Evolutionary conservation across 139 green algal species (phyloP), one percentile per base, ranked within the genome.

Genomic region (Volvox africanus): DNA sequence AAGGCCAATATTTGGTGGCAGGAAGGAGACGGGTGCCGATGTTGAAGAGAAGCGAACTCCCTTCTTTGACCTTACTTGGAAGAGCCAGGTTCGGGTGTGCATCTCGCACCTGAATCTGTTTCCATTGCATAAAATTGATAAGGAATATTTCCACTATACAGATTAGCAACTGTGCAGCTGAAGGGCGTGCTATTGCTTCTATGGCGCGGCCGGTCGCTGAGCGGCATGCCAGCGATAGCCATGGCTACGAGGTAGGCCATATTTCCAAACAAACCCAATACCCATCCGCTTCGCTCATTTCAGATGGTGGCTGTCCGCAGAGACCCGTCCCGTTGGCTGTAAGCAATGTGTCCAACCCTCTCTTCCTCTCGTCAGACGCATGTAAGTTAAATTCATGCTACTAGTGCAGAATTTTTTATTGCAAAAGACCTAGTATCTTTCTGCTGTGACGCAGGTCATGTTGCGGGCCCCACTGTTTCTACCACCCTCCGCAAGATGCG

Each of bases 1-100:
- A 73, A 13, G 80, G 30, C 9, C 44, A 13, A 18, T 26, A 28
- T 12, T 71, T 37, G 50, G 13, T 14, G 28, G 26, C 44, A 86
- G 30, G 80, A 84, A 84, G 78, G 78, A 67, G 1, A 16, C 12
- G 11, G 14, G 18, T 32, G 26, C 80, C 21, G 35, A 9, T 21
- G 24, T 24, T 17, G 0, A 50, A 28, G 5, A 22, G 0, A 30
- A 14, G 14, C 20, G 80, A 16, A 86, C 24, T 14, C 80, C 80
- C 24, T 86, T 86, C 50, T 37, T 37, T 73, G 80, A 86, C 80
- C 28, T 86, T n/a, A 86, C 80, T 9, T 21, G 24, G 11, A 44
- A 50, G 20, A 67, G 12, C 28, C 80, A 86, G 50, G 80, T 71
- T 18, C 36, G 21, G 6, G 33, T 2, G 16, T 35, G 78, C 21